Percentiles rank a stretch among this genome's conserved stretches.
Evolutionary conservation across 495 filamentous ascomycete genomes (phyloP).

Genomic region (Glonium stellatum): DNA sequence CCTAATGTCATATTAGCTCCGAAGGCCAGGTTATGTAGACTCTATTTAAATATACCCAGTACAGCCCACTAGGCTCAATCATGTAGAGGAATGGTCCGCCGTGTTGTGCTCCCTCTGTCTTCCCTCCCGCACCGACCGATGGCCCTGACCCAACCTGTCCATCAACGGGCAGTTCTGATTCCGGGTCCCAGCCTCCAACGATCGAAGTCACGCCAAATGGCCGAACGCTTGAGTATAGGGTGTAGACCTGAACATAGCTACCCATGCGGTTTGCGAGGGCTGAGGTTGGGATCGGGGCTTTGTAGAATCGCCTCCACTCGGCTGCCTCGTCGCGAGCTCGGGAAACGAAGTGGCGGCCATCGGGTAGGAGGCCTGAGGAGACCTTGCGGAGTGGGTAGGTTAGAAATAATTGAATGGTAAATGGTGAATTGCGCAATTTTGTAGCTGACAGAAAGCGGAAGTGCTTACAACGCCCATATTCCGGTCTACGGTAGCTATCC

Average conservation of each 20-base stretch:
- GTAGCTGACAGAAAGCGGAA: not conserved
- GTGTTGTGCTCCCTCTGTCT: conserved; percentile 62
- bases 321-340: conserved; percentile 90
- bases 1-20: conserved; percentile 43
- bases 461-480: conserved; percentile 82
- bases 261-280: conserved; percentile 87
- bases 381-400: conserved; percentile 50
- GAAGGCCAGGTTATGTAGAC: not conserved
- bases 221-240: conserved; percentile 89
- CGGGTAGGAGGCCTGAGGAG: conserved; percentile 85
- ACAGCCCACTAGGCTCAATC: conserved; percentile 94
- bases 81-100: conserved; percentile 94
- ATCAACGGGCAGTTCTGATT: conserved; percentile 71
- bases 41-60: conserved; percentile 60
- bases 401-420: not conserved
- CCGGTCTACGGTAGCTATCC: conserved; percentile 88
- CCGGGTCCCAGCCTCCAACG: conserved; percentile 85
- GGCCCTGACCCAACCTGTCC: conserved; percentile 80
- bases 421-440: conserved; percentile 1
- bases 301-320: conserved; percentile 80
- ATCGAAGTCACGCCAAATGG: conserved; percentile 96
- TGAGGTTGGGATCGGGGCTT: conserved; percentile 78
- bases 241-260: conserved; percentile 93
- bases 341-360: conserved; percentile 90
- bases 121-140: conserved; percentile 69